Conservation (phyloP, 345 rosid genomes). For the Euphorbia tirucalli region DNA sequence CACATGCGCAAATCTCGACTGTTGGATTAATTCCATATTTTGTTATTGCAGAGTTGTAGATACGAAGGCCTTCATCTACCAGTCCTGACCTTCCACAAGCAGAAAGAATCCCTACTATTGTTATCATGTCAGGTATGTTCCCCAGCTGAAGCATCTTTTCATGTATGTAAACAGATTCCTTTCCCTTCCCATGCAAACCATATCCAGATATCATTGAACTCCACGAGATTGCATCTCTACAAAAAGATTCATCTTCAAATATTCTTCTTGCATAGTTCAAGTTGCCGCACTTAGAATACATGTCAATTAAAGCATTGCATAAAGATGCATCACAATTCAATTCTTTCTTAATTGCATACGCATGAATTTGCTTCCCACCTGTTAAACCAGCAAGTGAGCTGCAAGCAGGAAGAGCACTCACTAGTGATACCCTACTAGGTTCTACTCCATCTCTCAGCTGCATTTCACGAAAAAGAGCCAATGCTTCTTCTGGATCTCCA, state of each 20-base stretch:
- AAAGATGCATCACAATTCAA: conserved; percentile 37
- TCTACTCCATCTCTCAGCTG: conserved; percentile 38
- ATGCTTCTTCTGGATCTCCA: conserved; percentile 44
- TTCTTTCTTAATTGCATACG: conserved; percentile 48
- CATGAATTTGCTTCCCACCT: conserved; percentile 62
- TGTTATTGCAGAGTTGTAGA: conserved; percentile 36
- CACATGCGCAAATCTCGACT: conserved; percentile 61
- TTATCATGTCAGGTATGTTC: conserved; percentile 50
- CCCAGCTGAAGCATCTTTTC: conserved; percentile 48
- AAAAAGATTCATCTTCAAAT: conserved; percentile 37
- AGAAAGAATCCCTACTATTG: conserved; percentile 55
- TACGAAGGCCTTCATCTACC: conserved; percentile 47
- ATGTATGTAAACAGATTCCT: conserved; percentile 51
- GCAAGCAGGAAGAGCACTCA: conserved; percentile 61
- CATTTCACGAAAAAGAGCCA: conserved; percentile 55
- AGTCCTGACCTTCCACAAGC: conserved; percentile 62
- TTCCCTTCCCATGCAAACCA: conserved; percentile 67
- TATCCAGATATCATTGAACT: conserved; percentile 66
- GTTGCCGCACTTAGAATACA: conserved; percentile 67
- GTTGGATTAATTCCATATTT: conserved; percentile 47
- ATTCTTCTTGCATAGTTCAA: conserved; percentile 49
- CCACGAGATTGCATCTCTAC: conserved; percentile 63
- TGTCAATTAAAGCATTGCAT: conserved; percentile 59
- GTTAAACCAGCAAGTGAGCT: conserved; percentile 41
- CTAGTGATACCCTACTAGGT: conserved; percentile 55